Conservation (phyloP, 164 flowering plant species). For the Vitis rupestris region DNA sequence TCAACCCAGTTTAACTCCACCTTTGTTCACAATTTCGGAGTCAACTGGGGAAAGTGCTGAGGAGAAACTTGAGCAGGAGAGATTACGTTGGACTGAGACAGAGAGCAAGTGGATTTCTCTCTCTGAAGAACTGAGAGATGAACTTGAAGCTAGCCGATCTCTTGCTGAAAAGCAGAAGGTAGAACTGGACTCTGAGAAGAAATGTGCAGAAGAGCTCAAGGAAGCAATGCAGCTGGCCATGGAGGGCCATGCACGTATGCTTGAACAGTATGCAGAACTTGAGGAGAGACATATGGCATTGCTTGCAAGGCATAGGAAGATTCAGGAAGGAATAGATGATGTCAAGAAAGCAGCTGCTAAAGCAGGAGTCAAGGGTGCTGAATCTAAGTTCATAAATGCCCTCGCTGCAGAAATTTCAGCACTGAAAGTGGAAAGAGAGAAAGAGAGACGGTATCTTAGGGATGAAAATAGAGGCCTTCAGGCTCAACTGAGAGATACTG, state of each 20-base stretch:
- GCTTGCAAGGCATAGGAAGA: slow-evolving; percentile 82
- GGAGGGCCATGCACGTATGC: slow-evolving; percentile 95
- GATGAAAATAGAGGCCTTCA: slow-evolving; percentile 90
- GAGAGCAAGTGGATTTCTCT: slow-evolving; percentile 93
- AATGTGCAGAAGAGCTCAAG: slow-evolving; percentile 83
- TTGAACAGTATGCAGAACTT: slow-evolving; percentile 95
- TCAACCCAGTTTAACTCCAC: slow-evolving; percentile 43
- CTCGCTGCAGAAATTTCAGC: slow-evolving; percentile 95
- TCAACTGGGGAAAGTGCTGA: slow-evolving; percentile 44
- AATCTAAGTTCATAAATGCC: slow-evolving; percentile 84
- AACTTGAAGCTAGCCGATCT: slow-evolving; percentile 64
- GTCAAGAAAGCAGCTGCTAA: slow-evolving; percentile 90
- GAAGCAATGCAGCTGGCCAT: slow-evolving; percentile 97
- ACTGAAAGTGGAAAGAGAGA: slow-evolving; percentile 74
- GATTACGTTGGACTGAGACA: slow-evolving; percentile 68
- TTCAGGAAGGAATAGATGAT: slow-evolving; percentile 84
- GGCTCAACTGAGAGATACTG: slow-evolving; percentile 89
- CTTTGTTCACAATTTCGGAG: slow-evolving; percentile 49
- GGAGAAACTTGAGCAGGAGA: slow-evolving; percentile 72
- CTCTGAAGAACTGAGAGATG: slow-evolving; percentile 70
- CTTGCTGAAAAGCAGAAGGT: slow-evolving; percentile 54
- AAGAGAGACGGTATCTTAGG: slow-evolving; percentile 68
- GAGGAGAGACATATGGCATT: slow-evolving; percentile 83
- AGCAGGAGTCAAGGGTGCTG: slow-evolving; percentile 93
- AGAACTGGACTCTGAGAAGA: slow-evolving; percentile 78